phyloP scores from a whole-genome alignment of 495 filamentous ascomycete genomes.

The Darksidea phi region DNA sequence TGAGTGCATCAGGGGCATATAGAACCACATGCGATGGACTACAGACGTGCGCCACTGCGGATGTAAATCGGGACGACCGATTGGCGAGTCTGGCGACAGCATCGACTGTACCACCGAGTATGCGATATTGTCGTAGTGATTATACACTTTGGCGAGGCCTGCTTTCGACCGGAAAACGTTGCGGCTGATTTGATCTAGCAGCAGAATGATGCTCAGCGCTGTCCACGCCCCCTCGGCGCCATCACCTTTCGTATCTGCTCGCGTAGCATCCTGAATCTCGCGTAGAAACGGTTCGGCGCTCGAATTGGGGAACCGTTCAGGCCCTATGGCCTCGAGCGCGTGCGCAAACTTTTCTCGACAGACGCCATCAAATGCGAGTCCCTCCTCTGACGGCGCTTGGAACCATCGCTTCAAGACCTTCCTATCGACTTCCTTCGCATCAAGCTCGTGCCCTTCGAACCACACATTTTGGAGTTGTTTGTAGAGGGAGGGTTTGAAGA shows the following conservation, averaged over 20 bases:
- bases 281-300: slow-evolving; percentile 42
- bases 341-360: slow-evolving; percentile 34
- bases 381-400: slow-evolving; percentile 38
- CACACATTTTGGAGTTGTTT: slow-evolving; percentile 30
- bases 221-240: slow-evolving; percentile 23
- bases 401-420: slow-evolving; percentile 35
- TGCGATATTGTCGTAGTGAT: slow-evolving; percentile 50
- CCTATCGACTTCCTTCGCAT: slow-evolving; percentile 16
- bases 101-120: slow-evolving; percentile 13
- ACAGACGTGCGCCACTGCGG: slow-evolving; percentile 20
- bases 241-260: slow-evolving; percentile 21
- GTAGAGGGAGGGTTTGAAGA: slow-evolving; percentile 41
- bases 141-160: slow-evolving; percentile 42
- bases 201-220: slow-evolving; percentile 46
- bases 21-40: slow-evolving; percentile 45
- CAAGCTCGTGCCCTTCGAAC: slow-evolving; percentile 31
- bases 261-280: slow-evolving; percentile 31
- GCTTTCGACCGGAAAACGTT: slow-evolving; percentile 48
- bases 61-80: slow-evolving; percentile 25
- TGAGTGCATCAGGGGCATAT: slow-evolving; percentile 49
- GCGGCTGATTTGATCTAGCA: slow-evolving; percentile 52
- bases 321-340: slow-evolving; percentile 43
- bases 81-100: slow-evolving; percentile 7
- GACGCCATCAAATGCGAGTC: slow-evolving; percentile 36
- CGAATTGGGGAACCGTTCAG: slow-evolving; percentile 39